Base-by-base conservation (phyloP, 2,329 filamentous ascomycete genomes). In the Hortaea werneckii region DNA sequence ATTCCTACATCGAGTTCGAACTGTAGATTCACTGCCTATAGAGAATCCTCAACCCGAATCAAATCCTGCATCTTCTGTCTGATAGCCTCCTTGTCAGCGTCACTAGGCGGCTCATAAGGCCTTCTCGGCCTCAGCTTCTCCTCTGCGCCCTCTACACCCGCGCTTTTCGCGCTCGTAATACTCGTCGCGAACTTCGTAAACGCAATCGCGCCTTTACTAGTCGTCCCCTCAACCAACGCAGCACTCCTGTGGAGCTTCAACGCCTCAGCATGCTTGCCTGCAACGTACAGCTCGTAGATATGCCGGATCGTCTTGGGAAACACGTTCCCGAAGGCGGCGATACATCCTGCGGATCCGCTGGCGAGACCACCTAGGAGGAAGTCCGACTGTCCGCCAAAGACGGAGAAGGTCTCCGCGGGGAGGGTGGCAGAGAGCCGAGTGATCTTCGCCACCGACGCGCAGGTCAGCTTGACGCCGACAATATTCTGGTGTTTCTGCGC, bases 381-480 rank as follows among this genome's bases (percentile, higher is more conserved):
- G 57, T 88, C 84, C 1, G 77, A 79, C 65, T 87, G 83, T 0
- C 85, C 85, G 1, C 82, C 83, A 56, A 79, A 87, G 0, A 79
- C 76, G 1, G 81, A 76, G 58, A 88, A 88, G 8, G 72, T 62
- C 2, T 75, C 69, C 0, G 73, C 63, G 0, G 72, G 62, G 48
- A 75, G 66, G 26, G 66, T 64, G 1, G 74, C 70, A 0, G 73
- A 70, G 4, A 87, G 72, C 6, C 83, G 72, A 4, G 79, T 78
- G 41, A 87, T 74, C 65, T 87, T 87, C 48, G 80, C 83, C 29
- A 85, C 83, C 54, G 78, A 80, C n/a, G 82, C 83, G 58, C 83
- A 86, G 2, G 82, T 86, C 45, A 85, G 67, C 67, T 86, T 86
- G 43, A 80, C 78, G 29, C 80, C 82, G 42, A 83, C 77, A 53